Evolutionary conservation across 2,329 filamentous ascomycete genomes (phyloP), one percentile per base, ranked within the genome.

Genomic region (Leptographium flavum): DNA sequence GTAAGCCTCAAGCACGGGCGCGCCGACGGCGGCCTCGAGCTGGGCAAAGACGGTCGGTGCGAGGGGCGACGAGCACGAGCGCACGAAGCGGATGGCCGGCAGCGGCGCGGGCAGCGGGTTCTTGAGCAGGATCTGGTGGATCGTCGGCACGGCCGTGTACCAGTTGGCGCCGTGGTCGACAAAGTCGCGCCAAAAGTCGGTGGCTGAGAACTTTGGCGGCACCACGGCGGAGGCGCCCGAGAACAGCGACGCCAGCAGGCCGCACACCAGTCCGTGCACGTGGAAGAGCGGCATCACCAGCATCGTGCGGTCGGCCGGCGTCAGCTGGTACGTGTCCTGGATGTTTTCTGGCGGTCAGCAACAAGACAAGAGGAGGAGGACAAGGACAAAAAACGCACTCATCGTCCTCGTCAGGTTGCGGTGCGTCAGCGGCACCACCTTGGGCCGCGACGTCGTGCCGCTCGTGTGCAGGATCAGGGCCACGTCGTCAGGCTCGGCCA

Each of bases 81-180:
- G 76, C 57, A 94, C 88, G 64, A 93, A 93, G 53, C 87, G 78
- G 56, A 94, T 92, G 15, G 70, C 60, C 3, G 84, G 84, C 46
- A 79, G 69, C 1, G 81, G 80, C 45, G 59, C 73, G 5, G 85
- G 87, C 3, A 74, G 60, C 7, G 82, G 77, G 53, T 74, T 79
- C 64, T 82, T 85, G 47, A 94, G 76, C 4, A 94, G 70, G 55
- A 94, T 90, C 58, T 92, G 86, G 62, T 93, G 87, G 58, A 94
- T 93, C 1, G 87, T 93, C 1, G 87, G 87, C n/a, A 92, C 87
- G 1, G 87, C 87, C 0, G 86, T 92, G 64, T 92, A 94, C 87
- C 87, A 94, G 60, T 86, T 94, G 23, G 86, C 87, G 52, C 77
- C 70, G 66, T 87, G 71, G 6, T 71, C 67, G 53, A 70, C 70